phyloP scores from a whole-genome alignment of 192 early-diverging fungal species.

The Umbelopsis isabellina region DNA sequence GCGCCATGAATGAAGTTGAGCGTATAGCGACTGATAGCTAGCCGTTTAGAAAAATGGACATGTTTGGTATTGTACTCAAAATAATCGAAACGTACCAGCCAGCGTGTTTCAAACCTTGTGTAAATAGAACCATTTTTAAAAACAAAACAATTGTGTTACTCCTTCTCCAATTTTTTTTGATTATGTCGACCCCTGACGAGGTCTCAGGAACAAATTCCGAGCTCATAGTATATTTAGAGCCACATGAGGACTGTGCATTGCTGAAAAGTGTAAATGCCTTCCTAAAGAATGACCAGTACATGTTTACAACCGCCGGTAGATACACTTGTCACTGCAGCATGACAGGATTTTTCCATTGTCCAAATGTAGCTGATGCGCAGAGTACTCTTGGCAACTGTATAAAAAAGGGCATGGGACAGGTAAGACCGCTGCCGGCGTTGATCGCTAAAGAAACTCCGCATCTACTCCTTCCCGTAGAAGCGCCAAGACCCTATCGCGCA shows the following conservation, averaged over 20 bases:
- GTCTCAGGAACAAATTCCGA: constrained; percentile 7
- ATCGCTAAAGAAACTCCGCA: constrained; percentile 21
- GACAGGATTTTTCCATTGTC: constrained; percentile 4
- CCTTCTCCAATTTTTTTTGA: neutral
- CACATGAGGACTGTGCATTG: neutral
- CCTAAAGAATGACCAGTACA: neutral
- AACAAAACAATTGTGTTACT: neutral
- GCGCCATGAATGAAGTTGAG: constrained; percentile 3
- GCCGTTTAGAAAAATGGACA: neutral
- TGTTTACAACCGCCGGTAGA: neutral
- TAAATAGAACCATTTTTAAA: constrained; percentile 1
- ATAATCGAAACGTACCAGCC: neutral
- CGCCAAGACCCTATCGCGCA: constrained; percentile 9
- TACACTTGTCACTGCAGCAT: constrained; percentile 15
- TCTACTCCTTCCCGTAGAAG: constrained; percentile 7
- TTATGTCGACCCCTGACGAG: neutral
- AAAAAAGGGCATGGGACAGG: neutral
- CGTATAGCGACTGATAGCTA: constrained; percentile 11
- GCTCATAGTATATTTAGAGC: constrained; percentile 11
- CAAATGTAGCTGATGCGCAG: neutral
- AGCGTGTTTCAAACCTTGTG: constrained; percentile 2
- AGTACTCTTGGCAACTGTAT: neutral
- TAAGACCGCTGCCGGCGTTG: neutral
- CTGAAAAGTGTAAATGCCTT: neutral
- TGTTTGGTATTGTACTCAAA: neutral